Evolutionary conservation across 306 rosid species (phyloP).

Genomic region (Astragalus membranaceus): DNA sequence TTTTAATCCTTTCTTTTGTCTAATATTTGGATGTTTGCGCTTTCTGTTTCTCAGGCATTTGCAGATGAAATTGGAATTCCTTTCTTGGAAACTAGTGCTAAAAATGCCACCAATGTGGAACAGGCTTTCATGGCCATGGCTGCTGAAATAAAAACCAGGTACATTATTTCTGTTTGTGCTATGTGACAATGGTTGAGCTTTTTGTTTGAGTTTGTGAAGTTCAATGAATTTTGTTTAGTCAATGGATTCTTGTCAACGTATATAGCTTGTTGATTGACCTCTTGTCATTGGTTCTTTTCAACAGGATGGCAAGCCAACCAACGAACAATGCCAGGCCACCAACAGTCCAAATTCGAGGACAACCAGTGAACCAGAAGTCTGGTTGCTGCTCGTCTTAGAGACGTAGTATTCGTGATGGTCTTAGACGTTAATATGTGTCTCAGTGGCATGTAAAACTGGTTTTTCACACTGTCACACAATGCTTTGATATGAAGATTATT

Average conservation of each 20-base stretch:
- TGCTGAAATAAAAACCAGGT: conserved; percentile 73
- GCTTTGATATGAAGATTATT: conserved; percentile 45
- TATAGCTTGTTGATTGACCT: neutral
- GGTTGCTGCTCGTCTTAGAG: conserved; percentile 95
- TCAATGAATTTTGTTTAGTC: neutral
- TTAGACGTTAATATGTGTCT: conserved; percentile 34
- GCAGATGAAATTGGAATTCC: conserved; percentile 83
- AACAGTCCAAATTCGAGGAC: conserved; percentile 95
- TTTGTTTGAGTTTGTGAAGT: neutral
- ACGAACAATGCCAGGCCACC: conserved; percentile 89
- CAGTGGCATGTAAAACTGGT: conserved; percentile 58
- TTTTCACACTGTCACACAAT: conserved; percentile 28
- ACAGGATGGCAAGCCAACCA: conserved; percentile 99
- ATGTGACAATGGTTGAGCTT: neutral
- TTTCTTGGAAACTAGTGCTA: conserved; percentile 83
- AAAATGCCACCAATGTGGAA: conserved; percentile 61
- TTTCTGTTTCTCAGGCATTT: conserved; percentile 46
- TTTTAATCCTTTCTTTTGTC: neutral
- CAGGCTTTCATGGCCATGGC: conserved; percentile 91
- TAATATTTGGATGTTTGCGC: conserved; percentile 3
- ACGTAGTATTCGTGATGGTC: conserved; percentile 31
- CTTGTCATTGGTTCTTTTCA: neutral
- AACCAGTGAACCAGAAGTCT: conserved; percentile 92
- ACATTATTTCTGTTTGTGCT: conserved; percentile 3
- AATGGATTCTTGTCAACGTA: neutral